Conservation (phyloP, 768 basidiomycete species). For the Podaxis pistillaris region DNA sequence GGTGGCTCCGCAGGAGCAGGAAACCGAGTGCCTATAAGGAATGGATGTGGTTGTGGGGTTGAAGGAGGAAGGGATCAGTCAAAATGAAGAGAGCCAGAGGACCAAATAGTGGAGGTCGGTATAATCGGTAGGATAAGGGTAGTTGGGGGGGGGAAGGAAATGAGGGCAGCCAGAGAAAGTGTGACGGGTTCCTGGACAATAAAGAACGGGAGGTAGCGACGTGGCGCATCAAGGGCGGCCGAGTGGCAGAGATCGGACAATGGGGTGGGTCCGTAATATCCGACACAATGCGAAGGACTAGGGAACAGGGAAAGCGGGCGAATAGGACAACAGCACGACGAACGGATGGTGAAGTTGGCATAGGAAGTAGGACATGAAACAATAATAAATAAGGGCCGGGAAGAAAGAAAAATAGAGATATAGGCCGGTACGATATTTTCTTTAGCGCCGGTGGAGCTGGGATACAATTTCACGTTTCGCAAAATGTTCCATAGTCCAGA, state of each 20-base stretch:
- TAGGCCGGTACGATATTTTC: neutral
- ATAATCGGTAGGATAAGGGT: slow-evolving; percentile 10
- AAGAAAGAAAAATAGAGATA: neutral
- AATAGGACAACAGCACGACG: neutral
- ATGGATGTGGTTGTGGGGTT: neutral
- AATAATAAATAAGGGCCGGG: neutral
- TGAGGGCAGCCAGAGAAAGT: neutral
- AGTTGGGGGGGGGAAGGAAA: neutral
- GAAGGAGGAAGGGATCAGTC: neutral
- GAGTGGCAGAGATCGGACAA: neutral
- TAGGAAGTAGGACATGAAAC: neutral
- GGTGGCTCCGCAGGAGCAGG: neutral
- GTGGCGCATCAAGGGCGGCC: neutral
- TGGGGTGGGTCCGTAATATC: neutral
- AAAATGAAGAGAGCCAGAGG: neutral
- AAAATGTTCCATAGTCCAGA: slow-evolving; percentile 4
- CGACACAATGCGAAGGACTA: neutral
- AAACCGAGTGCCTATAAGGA: neutral
- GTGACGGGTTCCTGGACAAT: neutral
- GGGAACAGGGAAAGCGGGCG: neutral
- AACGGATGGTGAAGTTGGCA: neutral
- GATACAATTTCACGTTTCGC: neutral
- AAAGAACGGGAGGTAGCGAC: neutral
- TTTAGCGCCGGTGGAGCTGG: neutral
- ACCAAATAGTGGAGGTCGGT: neutral